These are phyloP conservation scores for Rhodotorula sp. DNA, from an alignment of 1,284 basidiomycete species.

Conservation along the genomic window DNA sequence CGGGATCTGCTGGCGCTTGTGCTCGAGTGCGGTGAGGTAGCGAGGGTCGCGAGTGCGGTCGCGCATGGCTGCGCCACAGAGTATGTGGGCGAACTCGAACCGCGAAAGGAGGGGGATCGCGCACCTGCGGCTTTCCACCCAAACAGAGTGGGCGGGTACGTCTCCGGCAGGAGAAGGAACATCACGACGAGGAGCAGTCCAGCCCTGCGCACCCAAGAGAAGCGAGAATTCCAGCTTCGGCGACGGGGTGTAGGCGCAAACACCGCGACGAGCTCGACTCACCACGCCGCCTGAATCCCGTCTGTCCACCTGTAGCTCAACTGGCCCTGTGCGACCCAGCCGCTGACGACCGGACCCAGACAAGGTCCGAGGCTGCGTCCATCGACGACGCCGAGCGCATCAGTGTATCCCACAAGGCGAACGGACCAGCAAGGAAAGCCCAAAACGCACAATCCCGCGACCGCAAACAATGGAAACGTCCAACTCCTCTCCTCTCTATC, in stretches of 20 bases:
- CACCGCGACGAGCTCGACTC: background rate
- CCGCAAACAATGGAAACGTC: constrained; percentile 20
- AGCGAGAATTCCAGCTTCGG: too few relatives aligned
- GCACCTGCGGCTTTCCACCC: constrained; percentile 11
- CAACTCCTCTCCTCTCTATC: background rate
- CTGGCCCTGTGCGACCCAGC: constrained; percentile 2
- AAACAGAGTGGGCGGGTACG: constrained; percentile 9
- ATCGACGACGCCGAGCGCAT: background rate
- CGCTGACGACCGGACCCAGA: constrained; percentile 5
- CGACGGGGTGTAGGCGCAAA: too few relatives aligned
- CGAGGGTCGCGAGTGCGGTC: background rate
- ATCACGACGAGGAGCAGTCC: background rate
- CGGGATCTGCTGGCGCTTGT: background rate
- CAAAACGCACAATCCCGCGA: background rate
- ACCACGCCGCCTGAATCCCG: constrained; percentile 6
- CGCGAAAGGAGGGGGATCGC: background rate
- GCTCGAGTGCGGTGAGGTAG: constrained; percentile 18
- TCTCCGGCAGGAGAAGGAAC: constrained; percentile 14
- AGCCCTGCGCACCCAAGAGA: constrained; percentile 2
- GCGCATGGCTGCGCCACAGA: background rate
- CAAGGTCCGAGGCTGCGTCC: background rate
- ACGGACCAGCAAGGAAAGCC: too few relatives aligned
- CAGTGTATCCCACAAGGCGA: background rate
- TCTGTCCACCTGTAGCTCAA: constrained; percentile 23
- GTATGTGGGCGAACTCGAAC: background rate